Evolutionary conservation across 306 rosid species (phyloP), one percentile per base, ranked within the genome.

Genomic region (Dalbergia oliveri): DNA sequence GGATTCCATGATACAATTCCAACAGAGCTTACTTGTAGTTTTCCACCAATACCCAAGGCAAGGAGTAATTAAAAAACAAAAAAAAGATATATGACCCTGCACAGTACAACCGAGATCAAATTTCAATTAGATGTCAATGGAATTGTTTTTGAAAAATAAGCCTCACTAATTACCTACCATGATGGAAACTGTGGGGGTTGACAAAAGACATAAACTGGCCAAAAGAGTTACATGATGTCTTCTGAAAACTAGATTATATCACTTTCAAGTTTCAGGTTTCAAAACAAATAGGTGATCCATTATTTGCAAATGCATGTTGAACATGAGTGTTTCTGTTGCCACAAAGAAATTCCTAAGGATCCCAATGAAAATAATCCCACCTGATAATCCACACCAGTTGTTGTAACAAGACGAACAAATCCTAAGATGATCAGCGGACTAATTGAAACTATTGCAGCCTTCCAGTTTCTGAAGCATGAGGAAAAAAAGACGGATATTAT

Each of bases 321-420:
- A 80, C 53, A 35, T n/a, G 10, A 8, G 9, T 19, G 26, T 47
- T 53, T 73, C 65, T 53, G 75, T 61, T 15, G 47, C 66, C 75
- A 47, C 66, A 44, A 4, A 65, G 16, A 10, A 13, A 54, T 53
- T 76, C 76, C 74, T 51, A 21, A 58, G 54, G 19, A 76, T 62
- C 11, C 26, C 69, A 63, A 64, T 49, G 75, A 79, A 65, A 60
- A 83, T 44, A 62, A 39, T 51, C 66, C 34, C 71, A 94, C 98
- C 97, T 92, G 97, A 88, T 94, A 94, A 87, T 92, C 90, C 83
- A 94, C 88, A 73, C 98, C 91, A 63, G 88, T 56, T 0, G 97
- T 94, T 65, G 94, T 86, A 73, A 88, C 77, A 61, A 91, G 85
- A 71, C 97, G 98, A 71, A 79, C 66, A 72, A 92, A 85, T 66